Evolutionary conservation across 192 early-diverging fungal species (phyloP), one percentile per base, ranked within the genome.

Genomic region (Umbelopsis isabellina): DNA sequence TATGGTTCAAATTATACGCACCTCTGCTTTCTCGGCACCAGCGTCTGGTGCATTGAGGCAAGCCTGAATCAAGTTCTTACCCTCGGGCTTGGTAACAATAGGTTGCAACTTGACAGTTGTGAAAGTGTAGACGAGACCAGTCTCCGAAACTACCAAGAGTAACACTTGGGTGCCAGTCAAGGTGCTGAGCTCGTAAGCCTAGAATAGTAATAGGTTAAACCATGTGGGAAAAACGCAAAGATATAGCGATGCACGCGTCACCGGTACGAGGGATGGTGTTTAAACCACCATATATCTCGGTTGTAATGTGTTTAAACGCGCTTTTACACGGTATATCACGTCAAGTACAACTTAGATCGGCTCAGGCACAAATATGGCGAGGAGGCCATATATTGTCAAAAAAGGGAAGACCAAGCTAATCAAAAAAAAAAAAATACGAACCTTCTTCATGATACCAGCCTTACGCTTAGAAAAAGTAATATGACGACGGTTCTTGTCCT

Each of bases 381-480:
- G 23, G 3, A 55, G 53, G 21, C 50, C 50, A 11, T 23, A 52
- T 21, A 12, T 52, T 35, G 18, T 18, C 67, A 30, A 69, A 21
- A 67, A 35, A 67, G 23, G 21, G 22, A 23, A 23, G 8, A 23
- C 33, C 27, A 30, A 30, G 55, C n/a, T n/a, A 8, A 20, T n/a
- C n/a, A n/a, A 30, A 67, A 69, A 27, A 61, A 12, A 55, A 55
- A 55, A 27, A 25, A 64, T 27, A 35, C 53, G 20, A 75, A 90
- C 89, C 91, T 98, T 98, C 82, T 98, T 98, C 96, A 98, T 96
- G 73, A 98, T 95, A 49, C 96, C 96, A 15, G 94, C 92, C 78
- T 96, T 97, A 74, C 96, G 88, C 78, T 98, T 98, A 75, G 88
- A 90, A 71, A 98, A 97, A 3, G 96, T 97, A 71, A 97, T 96